A percentile compares a stretch with the other conserved stretches of the same genome.
Evolutionary conservation across 495 filamentous ascomycete genomes (phyloP).

Genomic region (Hyphodiscus hymeniophilus): DNA sequence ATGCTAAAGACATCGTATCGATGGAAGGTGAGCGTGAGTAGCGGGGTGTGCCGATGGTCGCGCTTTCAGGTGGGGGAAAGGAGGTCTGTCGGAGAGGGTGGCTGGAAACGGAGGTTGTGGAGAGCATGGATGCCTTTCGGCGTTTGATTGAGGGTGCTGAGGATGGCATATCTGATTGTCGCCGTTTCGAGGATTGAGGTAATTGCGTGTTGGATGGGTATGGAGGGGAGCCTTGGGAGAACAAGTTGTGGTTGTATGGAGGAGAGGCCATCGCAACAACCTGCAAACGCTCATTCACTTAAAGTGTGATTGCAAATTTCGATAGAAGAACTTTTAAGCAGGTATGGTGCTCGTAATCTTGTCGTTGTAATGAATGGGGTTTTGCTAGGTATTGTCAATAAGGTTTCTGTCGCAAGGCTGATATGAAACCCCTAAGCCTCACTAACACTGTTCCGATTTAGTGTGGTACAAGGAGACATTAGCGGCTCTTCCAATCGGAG

Average conservation of each 20-base stretch:
- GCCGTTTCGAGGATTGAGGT: conserved; percentile 52
- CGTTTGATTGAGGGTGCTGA: conserved; percentile 44
- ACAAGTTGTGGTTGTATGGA: conserved; percentile 32
- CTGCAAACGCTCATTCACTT: no score
- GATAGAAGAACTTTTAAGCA: no score
- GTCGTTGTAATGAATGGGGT: background rate
- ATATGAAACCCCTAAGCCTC: no score
- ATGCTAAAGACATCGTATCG: conserved; percentile 57
- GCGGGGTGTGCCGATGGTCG: conserved; percentile 26
- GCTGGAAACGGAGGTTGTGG: conserved; percentile 34
- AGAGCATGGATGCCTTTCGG: conserved; percentile 54
- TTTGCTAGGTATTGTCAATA: no score
- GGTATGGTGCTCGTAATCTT: background rate
- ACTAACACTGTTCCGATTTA: no score
- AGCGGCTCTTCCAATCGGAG: no score
- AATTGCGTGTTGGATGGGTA: conserved; percentile 38
- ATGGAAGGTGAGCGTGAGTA: conserved; percentile 57
- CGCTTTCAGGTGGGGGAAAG: conserved; percentile 51
- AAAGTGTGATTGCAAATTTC: no score
- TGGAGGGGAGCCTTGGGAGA: conserved; percentile 43
- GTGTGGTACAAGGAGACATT: background rate
- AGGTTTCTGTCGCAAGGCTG: no score
- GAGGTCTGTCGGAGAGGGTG: conserved; percentile 87
- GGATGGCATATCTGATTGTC: conserved; percentile 40
- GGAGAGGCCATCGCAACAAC: conserved; percentile 54